Evolutionary conservation across 768 basidiomycete genomes (phyloP).

Genomic region (Phanerochaete carnosa): DNA sequence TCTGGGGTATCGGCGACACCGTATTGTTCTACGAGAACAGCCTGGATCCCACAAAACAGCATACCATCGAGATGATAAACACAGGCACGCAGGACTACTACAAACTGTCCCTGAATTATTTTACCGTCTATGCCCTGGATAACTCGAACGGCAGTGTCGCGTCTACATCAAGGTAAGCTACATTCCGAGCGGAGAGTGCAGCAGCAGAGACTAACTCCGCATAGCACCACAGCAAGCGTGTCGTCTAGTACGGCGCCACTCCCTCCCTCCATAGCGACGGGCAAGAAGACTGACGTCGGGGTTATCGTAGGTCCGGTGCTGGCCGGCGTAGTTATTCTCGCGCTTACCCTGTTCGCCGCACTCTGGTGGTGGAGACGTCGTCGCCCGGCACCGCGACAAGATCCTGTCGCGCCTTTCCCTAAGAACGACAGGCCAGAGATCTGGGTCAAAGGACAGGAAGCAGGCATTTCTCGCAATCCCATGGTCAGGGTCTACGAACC

Average conservation of each 20-base stretch:
- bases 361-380: constrained; percentile 6
- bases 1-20: constrained; percentile 32
- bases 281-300: constrained; percentile 12
- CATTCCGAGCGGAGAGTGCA: neutral
- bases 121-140: constrained; percentile 5
- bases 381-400: neutral
- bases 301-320: constrained; percentile 17
- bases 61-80: constrained; percentile 54
- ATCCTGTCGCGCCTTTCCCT: neutral
- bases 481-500: neutral
- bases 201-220: neutral
- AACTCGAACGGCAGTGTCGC: neutral
- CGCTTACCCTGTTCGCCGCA: neutral
- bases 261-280: neutral
- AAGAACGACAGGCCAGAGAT: neutral
- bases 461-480: neutral
- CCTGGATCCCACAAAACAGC: constrained; percentile 44
- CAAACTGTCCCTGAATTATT: constrained; percentile 15
- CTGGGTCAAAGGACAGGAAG: constrained; percentile 8
- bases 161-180: neutral
- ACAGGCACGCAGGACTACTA: constrained; percentile 35
- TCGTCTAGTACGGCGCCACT: neutral
- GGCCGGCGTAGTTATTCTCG: constrained; percentile 14
- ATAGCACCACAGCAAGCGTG: neutral
- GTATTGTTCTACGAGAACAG: constrained; percentile 63